Percentiles rank a stretch among this genome's conserved stretches.
Conservation (phyloP, 257 asterid genomes). For the Galeopsis tetrahit region DNA sequence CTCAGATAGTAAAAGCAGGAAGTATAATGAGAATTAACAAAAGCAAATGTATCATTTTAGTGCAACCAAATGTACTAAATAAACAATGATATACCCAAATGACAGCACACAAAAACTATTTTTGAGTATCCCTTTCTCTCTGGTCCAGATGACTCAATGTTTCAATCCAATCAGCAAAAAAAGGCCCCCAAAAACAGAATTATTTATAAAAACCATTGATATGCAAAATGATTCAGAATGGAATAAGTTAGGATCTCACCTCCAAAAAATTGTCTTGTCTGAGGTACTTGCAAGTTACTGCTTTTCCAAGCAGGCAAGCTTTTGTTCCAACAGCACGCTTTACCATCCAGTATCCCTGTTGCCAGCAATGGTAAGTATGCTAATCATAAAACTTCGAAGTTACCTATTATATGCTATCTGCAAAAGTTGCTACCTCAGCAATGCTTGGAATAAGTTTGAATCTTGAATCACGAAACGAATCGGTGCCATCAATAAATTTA, state of each 20-base stretch:
- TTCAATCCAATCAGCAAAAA: slow-evolving; percentile 18
- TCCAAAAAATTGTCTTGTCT: slow-evolving; percentile 96
- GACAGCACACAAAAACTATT: background rate
- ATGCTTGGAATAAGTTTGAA: slow-evolving; percentile 98
- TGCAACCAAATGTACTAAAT: slow-evolving; percentile 23
- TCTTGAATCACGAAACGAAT: slow-evolving; percentile 89
- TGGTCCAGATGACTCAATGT: background rate
- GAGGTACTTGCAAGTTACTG: slow-evolving; percentile 89
- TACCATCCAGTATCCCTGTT: slow-evolving; percentile 99
- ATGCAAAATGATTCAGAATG: slow-evolving; percentile 10
- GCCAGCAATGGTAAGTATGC: slow-evolving; percentile 26
- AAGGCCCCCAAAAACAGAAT: background rate
- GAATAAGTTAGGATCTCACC: slow-evolving; percentile 51
- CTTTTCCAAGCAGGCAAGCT: slow-evolving; percentile 97
- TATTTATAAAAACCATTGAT: slow-evolving; percentile 5
- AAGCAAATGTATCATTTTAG: slow-evolving; percentile 15
- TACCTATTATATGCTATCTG: background rate
- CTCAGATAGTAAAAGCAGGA: slow-evolving; percentile 10
- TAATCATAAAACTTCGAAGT: slow-evolving; percentile 9
- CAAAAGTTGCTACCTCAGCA: slow-evolving; percentile 64
- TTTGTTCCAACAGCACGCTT: slow-evolving; percentile 99
- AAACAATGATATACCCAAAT: slow-evolving; percentile 20
- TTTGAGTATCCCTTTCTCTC: background rate
- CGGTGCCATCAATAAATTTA: slow-evolving; percentile 84
- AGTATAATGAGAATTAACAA: slow-evolving; percentile 2